These are phyloP conservation scores for Ogataea nonfermentans DNA, from an alignment of 805 yeast species.

Conservation along the genomic window DNA sequence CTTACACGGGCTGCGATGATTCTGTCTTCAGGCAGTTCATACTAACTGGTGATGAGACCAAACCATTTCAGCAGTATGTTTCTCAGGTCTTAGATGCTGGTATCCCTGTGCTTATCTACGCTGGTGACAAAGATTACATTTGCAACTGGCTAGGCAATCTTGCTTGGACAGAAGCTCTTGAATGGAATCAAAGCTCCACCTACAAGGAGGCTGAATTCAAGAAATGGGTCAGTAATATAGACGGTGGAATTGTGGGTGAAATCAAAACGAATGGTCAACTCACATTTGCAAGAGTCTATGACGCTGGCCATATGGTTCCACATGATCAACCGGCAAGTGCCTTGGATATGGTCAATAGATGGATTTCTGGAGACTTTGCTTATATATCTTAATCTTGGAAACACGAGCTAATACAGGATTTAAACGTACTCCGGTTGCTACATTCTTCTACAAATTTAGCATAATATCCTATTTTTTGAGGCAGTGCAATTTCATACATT, in stretches of 20 bases:
- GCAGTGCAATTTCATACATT: neutral
- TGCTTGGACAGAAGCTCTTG: slow-evolving; percentile 77
- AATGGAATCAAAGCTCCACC: slow-evolving; percentile 32
- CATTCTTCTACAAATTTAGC: neutral
- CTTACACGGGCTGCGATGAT: slow-evolving; percentile 72
- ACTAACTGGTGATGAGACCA: slow-evolving; percentile 89
- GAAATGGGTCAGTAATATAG: slow-evolving; percentile 29
- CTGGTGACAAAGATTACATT: slow-evolving; percentile 95
- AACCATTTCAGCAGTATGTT: slow-evolving; percentile 79
- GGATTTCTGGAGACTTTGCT: slow-evolving; percentile 67
- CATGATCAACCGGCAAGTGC: slow-evolving; percentile 79
- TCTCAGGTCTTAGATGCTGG: slow-evolving; percentile 66
- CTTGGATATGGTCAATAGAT: slow-evolving; percentile 78
- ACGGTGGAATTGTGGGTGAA: slow-evolving; percentile 36
- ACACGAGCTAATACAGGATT: too few relatives aligned
- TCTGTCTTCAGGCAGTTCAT: slow-evolving; percentile 77
- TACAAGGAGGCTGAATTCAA: slow-evolving; percentile 21
- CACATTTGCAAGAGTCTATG: slow-evolving; percentile 80
- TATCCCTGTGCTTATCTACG: slow-evolving; percentile 83
- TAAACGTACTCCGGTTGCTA: too few relatives aligned
- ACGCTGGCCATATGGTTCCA: slow-evolving; percentile 97
- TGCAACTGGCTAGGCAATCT: slow-evolving; percentile 96
- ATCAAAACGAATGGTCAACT: slow-evolving; percentile 54
- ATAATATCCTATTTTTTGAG: neutral
- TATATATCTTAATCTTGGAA: too few relatives aligned